Evolutionary conservation across 495 filamentous ascomycete species (phyloP).

Genomic region (Cryomyces minteri): DNA sequence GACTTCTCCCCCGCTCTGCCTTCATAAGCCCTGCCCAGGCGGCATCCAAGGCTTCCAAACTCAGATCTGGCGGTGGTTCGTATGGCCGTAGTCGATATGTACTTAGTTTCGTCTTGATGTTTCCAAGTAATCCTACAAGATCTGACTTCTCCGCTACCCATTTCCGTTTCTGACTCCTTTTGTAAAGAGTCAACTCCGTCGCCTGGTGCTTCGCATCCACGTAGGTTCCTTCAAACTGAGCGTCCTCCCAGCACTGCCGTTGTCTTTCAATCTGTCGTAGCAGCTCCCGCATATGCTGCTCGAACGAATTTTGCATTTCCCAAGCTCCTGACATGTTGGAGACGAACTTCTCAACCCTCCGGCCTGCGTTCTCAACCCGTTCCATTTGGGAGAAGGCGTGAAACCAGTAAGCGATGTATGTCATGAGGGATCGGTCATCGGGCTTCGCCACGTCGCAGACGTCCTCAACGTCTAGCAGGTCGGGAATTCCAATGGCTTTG

Average conservation of each 20-base stretch:
- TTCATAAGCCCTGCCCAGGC: slow-evolving; percentile 67
- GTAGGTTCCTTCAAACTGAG: slow-evolving; percentile 82
- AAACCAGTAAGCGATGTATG: slow-evolving; percentile 99
- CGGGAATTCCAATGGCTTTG: slow-evolving; percentile 93
- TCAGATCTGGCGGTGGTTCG: slow-evolving; percentile 66
- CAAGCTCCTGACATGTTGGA: slow-evolving; percentile 98
- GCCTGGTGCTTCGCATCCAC: slow-evolving; percentile 81
- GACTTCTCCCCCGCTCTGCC: slow-evolving; percentile 64
- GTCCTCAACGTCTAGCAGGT: slow-evolving; percentile 90
- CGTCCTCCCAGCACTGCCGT: slow-evolving; percentile 51
- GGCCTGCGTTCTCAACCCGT: slow-evolving; percentile 88
- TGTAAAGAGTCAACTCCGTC: slow-evolving; percentile 65
- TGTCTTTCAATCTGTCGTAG: slow-evolving; percentile 57
- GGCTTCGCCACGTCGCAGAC: slow-evolving; percentile 92
- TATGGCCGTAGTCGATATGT: slow-evolving; percentile 87
- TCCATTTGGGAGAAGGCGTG: slow-evolving; percentile 98
- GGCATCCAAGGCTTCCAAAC: slow-evolving; percentile 56
- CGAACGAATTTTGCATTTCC: slow-evolving; percentile 96
- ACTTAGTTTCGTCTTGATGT: slow-evolving; percentile 94
- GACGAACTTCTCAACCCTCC: slow-evolving; percentile 94
- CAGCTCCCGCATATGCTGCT: slow-evolving; percentile 69
- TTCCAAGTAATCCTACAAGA: slow-evolving; percentile 79
- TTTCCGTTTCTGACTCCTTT: slow-evolving; percentile 67
- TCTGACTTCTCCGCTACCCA: slow-evolving; percentile 98
- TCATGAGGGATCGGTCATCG: slow-evolving; percentile 94